Evolutionary conservation across 495 filamentous ascomycete genomes (phyloP).

Genomic region (Hypoxylon crocopeplum): DNA sequence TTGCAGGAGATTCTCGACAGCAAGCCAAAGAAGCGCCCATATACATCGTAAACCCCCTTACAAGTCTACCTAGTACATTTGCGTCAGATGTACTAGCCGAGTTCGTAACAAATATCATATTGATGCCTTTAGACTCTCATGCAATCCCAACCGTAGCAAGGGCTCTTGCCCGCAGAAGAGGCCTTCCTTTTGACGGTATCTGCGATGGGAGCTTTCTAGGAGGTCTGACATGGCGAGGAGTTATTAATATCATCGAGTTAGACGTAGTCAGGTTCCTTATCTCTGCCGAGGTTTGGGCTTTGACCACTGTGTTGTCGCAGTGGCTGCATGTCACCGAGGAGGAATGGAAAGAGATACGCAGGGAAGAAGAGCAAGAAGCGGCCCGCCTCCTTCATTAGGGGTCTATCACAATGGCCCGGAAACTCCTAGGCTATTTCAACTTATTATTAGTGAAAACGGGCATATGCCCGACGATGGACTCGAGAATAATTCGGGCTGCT

Average conservation of each 20-base stretch:
- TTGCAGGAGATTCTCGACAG: constrained; percentile 34
- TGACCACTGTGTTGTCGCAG: constrained; percentile 39
- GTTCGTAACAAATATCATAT: constrained; percentile 39
- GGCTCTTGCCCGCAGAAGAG: constrained; percentile 31
- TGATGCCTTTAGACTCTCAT: constrained; percentile 43
- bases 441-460: too few relatives aligned
- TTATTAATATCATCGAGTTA: constrained; percentile 44
- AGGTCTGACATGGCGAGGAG: constrained; percentile 27
- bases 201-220: constrained; percentile 24
- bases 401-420: background rate
- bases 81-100: constrained; percentile 47
- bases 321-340: constrained; percentile 42
- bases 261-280: constrained; percentile 43
- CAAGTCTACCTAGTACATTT: constrained; percentile 43
- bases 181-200: constrained; percentile 34
- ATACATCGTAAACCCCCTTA: constrained; percentile 49
- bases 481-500: constrained; percentile 1
- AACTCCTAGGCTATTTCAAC: background rate
- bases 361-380: constrained; percentile 15
- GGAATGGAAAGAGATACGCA: constrained; percentile 44
- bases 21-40: constrained; percentile 34
- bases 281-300: constrained; percentile 43
- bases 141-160: constrained; percentile 41
- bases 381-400: background rate
- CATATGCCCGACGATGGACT: background rate